A percentile compares a stretch with the other conserved stretches of the same genome.
phyloP scores from a whole-genome alignment of 345 rosid genomes.

The Boechera divaricarpa region DNA sequence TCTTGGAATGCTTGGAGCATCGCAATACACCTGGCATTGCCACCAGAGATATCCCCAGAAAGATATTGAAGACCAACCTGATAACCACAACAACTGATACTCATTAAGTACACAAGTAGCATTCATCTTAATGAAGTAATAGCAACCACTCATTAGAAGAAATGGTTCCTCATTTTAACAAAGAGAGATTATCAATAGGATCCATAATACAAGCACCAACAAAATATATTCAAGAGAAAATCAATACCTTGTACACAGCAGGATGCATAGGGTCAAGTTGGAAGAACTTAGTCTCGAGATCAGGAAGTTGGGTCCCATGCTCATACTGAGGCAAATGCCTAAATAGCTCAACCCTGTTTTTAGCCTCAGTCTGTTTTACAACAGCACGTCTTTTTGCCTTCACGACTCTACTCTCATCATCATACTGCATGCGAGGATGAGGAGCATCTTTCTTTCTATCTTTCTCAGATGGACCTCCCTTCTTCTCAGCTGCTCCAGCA shows the following conservation, averaged over 20 bases:
- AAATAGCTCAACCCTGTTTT: conserved; percentile 89
- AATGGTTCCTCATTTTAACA: neutral
- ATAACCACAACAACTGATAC: conserved; percentile 37
- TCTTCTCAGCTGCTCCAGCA: conserved; percentile 70
- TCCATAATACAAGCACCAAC: neutral
- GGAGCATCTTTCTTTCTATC: conserved; percentile 96
- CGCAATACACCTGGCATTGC: conserved; percentile 98
- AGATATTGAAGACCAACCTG: conserved; percentile 94
- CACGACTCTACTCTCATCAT: conserved; percentile 86
- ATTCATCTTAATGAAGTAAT: neutral
- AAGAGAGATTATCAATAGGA: neutral
- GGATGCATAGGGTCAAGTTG: conserved; percentile 94
- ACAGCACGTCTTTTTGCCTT: conserved; percentile 92
- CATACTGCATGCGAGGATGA: conserved; percentile 96
- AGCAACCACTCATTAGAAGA: conserved; percentile 15
- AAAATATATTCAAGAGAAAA: neutral
- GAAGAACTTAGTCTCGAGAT: conserved; percentile 80
- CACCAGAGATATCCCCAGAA: conserved; percentile 82
- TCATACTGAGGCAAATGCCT: conserved; percentile 99
- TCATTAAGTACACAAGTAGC: conserved; percentile 18
- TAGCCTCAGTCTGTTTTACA: conserved; percentile 86
- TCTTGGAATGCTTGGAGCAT: conserved; percentile 95
- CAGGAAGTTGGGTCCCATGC: conserved; percentile 88
- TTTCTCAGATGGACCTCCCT: conserved; percentile 70
- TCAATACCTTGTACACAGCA: conserved; percentile 81